Conservation (phyloP, 495 filamentous ascomycete species). For the Copromyces sp. region DNA sequence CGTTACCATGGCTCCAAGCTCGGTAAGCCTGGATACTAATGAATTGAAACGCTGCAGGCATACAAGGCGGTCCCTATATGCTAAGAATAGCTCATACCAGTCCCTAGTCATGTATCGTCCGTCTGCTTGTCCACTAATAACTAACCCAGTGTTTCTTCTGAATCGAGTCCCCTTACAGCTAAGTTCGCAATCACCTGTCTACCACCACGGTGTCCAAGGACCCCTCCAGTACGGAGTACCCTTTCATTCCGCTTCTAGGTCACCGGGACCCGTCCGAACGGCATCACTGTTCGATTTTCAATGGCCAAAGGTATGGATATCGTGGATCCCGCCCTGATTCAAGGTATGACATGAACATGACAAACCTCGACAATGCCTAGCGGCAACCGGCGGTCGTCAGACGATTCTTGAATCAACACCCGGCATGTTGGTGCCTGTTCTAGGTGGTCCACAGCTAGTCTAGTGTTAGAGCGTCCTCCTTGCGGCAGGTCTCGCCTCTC, state of each 20-base stretch:
- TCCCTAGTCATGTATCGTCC: constrained; percentile 21
- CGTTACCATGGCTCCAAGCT: constrained; percentile 31
- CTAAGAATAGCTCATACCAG: constrained; percentile 28
- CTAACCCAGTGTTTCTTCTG: constrained; percentile 8
- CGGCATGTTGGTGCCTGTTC: not conserved
- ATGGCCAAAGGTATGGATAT: not conserved
- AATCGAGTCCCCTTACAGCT: constrained; percentile 2
- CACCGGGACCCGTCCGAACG: not conserved
- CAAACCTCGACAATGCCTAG: constrained; percentile 17
- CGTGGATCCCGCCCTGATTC: not conserved
- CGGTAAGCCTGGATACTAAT: constrained; percentile 29
- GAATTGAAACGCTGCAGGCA: constrained; percentile 29
- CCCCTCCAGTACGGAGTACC: constrained; percentile 2
- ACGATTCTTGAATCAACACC: constrained; percentile 5
- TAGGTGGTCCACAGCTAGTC: constrained; percentile 10
- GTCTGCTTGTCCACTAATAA: constrained; percentile 10
- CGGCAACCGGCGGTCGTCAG: constrained; percentile 11
- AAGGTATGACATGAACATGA: constrained; percentile 25
- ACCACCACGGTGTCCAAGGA: constrained; percentile 18
- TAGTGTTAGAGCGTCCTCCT: constrained; percentile 22
- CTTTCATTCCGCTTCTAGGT: not conserved
- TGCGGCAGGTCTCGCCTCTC: constrained; percentile 25
- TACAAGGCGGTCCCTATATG: constrained; percentile 29
- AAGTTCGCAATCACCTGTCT: constrained; percentile 4
- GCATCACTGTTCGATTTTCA: not conserved